Conservation (phyloP, 106 monocot species). For the Agapanthus africanus region DNA sequence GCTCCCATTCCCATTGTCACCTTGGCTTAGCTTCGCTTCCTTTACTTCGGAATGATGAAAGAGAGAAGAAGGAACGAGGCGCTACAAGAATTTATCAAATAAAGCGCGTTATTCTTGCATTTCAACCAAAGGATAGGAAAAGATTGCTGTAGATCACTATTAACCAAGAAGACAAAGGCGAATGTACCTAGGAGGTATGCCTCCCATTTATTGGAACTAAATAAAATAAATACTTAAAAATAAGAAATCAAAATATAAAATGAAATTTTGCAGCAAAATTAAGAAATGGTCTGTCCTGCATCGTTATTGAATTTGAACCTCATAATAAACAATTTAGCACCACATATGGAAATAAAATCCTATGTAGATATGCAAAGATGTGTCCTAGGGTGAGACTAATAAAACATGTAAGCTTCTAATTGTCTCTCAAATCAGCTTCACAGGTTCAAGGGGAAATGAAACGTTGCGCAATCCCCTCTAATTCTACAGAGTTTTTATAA, state of each 20-base stretch:
- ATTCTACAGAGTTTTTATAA: neutral
- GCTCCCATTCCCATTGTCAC: constrained; percentile 14
- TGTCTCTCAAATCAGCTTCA: neutral
- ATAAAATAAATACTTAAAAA: neutral
- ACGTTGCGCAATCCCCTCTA: neutral
- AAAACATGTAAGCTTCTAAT: neutral
- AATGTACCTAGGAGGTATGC: no score
- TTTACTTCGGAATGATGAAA: constrained; percentile 80
- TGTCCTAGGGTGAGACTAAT: neutral
- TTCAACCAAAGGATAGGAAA: no score
- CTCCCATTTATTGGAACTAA: no score
- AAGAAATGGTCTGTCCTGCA: neutral
- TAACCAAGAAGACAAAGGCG: no score
- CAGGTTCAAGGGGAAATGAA: constrained; percentile 4
- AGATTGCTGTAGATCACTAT: no score
- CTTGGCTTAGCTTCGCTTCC: constrained; percentile 67
- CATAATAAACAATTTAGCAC: neutral
- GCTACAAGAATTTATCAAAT: constrained; percentile 37
- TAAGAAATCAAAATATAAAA: constrained; percentile 23
- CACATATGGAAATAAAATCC: neutral
- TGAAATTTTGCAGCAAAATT: constrained; percentile 18
- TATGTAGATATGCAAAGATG: neutral
- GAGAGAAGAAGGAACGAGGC: constrained; percentile 91
- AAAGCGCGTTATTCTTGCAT: no score
- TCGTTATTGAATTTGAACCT: neutral